Evolutionary conservation across 176 grass and related monocot species (phyloP).

Genomic region (Aegilops speltoides): DNA sequence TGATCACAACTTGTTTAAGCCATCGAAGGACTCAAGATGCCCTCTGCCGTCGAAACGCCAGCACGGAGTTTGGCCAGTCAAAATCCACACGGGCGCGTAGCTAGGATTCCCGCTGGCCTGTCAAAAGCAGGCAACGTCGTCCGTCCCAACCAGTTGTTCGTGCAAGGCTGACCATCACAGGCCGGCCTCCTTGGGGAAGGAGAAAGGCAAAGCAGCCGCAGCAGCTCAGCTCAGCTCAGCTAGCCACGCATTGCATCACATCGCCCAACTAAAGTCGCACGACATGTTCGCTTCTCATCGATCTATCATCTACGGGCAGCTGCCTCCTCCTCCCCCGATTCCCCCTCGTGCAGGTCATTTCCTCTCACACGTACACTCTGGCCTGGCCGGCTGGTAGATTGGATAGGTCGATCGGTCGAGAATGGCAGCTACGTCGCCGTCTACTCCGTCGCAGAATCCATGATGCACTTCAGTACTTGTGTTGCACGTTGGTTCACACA

Average conservation of each 20-base stretch:
- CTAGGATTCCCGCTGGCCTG: not conserved
- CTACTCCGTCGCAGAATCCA: not conserved
- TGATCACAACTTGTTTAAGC: not conserved
- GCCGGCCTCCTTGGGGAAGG: slow-evolving; percentile 17
- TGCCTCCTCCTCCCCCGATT: not conserved
- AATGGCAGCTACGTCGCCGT: not conserved
- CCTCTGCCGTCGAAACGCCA: not conserved
- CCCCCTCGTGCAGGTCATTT: slow-evolving; percentile 14
- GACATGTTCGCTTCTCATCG: not conserved
- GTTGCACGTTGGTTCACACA: not conserved
- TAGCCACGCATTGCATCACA: not conserved
- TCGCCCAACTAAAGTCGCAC: slow-evolving; percentile 11
- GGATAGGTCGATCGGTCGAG: not conserved
- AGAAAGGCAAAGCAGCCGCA: slow-evolving; percentile 36
- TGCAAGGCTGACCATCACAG: slow-evolving; percentile 49
- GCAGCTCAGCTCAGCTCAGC: too few relatives aligned
- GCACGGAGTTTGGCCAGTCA: too few relatives aligned
- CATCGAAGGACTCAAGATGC: not conserved
- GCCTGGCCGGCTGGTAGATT: not conserved
- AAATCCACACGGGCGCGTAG: too few relatives aligned
- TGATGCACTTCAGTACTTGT: not conserved
- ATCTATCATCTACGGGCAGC: too few relatives aligned
- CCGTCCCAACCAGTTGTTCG: slow-evolving; percentile 18
- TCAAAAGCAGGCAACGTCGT: not conserved
- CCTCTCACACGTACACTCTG: not conserved